Evolutionary conservation across 345 rosid species (phyloP).

Genomic region (Punica granatum): DNA sequence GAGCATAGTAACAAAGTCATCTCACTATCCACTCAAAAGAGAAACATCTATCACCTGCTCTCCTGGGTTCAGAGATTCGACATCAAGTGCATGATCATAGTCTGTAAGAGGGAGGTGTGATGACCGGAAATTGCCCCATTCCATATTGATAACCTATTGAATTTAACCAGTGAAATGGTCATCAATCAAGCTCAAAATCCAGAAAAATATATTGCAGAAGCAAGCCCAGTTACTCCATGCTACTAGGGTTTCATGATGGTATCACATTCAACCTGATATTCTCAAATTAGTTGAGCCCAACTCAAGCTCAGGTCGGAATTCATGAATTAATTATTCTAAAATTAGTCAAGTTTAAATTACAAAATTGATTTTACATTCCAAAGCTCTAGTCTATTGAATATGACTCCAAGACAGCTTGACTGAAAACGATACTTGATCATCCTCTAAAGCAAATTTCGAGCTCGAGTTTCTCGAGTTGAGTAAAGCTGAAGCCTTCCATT

Average conservation of each 20-base stretch:
- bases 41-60: conserved; percentile 47
- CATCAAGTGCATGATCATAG: conserved; percentile 51
- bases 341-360: too few relatives aligned
- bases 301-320: neutral
- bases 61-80: conserved; percentile 58
- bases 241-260: neutral
- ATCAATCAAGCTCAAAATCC: neutral
- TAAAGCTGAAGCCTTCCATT: too few relatives aligned
- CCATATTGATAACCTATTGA: conserved; percentile 69
- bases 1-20: neutral
- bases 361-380: neutral
- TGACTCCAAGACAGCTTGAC: neutral
- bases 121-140: conserved; percentile 73
- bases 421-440: neutral
- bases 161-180: neutral
- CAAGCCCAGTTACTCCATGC: neutral
- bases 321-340: neutral
- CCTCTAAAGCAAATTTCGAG: neutral
- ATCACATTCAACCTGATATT: too few relatives aligned
- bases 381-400: neutral
- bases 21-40: neutral
- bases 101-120: conserved; percentile 64
- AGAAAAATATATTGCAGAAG: neutral
- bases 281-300: neutral
- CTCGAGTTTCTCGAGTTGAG: neutral